Evolutionary conservation across 1,284 basidiomycete genomes (phyloP).

Genomic region (Microstroma glucosiphilum): DNA sequence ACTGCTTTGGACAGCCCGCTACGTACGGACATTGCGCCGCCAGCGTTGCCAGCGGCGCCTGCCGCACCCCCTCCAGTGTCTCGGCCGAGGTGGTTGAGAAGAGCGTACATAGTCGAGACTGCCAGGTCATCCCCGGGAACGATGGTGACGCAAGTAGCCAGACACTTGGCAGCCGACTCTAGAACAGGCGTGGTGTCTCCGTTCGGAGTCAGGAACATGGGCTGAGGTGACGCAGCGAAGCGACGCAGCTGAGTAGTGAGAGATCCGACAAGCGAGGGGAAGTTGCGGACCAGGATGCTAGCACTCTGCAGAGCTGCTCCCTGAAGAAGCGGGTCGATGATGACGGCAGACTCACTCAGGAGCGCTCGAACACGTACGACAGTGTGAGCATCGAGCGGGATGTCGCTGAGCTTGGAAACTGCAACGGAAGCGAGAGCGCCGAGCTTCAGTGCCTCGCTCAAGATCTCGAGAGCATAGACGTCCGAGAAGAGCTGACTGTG

Average conservation of each 20-base stretch:
- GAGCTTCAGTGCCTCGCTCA: conserved; percentile 63
- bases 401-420: conserved; percentile 54
- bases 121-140: conserved; percentile 82
- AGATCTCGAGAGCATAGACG: conserved; percentile 33
- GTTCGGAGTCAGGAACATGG: conserved; percentile 64
- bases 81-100: conserved; percentile 83
- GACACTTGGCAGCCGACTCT: conserved; percentile 76
- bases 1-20: conserved; percentile 52
- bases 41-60: conserved; percentile 49
- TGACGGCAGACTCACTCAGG: conserved; percentile 72
- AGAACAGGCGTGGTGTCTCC: conserved; percentile 66
- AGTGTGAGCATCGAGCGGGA: conserved; percentile 59
- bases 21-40: conserved; percentile 57
- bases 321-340: conserved; percentile 73
- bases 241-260: conserved; percentile 76
- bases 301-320: conserved; percentile 76
- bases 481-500: conserved; percentile 27
- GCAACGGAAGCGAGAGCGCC: conserved; percentile 76
- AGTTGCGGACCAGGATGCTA: conserved; percentile 74
- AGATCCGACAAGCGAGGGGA: conserved; percentile 68
- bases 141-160: conserved; percentile 78
- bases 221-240: conserved; percentile 79
- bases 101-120: conserved; percentile 90
- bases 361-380: conserved; percentile 68
- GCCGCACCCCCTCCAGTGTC: conserved; percentile 52